Conservation (phyloP, 2,329 filamentous ascomycete genomes). For the Talaromyces sp. region DNA sequence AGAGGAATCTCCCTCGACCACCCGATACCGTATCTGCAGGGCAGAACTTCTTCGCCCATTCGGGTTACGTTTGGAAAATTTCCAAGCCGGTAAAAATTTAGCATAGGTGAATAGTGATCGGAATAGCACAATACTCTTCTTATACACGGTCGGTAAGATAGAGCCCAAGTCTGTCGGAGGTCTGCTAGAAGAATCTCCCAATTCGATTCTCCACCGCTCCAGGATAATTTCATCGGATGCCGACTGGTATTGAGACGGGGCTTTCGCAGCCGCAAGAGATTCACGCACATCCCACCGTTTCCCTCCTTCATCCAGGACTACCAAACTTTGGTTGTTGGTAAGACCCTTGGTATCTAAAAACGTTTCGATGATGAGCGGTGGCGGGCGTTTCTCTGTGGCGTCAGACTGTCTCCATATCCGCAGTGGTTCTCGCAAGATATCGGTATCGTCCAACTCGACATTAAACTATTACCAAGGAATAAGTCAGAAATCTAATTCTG, state of each 20-base stretch:
- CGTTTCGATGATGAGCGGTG: conserved; percentile 85
- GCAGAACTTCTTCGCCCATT: conserved; percentile 67
- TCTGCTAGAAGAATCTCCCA: conserved; percentile 65
- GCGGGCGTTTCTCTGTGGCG: conserved; percentile 74
- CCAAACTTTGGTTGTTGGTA: conserved; percentile 81
- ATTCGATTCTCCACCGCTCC: conserved; percentile 86
- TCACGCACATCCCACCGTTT: conserved; percentile 92
- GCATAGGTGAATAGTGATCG: conserved; percentile 82
- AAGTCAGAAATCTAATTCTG: background rate
- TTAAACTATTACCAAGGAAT: conserved; percentile 69
- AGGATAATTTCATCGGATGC: conserved; percentile 73
- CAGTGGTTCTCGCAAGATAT: conserved; percentile 81
- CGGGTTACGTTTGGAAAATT: conserved; percentile 73
- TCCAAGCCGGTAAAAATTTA: conserved; percentile 83
- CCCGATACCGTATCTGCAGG: conserved; percentile 78
- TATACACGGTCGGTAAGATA: conserved; percentile 85
- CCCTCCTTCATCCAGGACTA: conserved; percentile 83
- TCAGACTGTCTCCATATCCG: conserved; percentile 80
- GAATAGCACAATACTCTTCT: conserved; percentile 94
- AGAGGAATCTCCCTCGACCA: conserved; percentile 65
- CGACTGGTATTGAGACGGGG: conserved; percentile 48
- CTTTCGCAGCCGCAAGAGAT: conserved; percentile 67
- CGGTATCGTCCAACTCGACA: conserved; percentile 89
- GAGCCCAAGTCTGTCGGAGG: conserved; percentile 58
- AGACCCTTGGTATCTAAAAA: conserved; percentile 81